A percentile compares a stretch with the other conserved stretches of the same genome.
Conservation (phyloP, 805 yeast genomes). For the Lachancea kluyveri region DNA sequence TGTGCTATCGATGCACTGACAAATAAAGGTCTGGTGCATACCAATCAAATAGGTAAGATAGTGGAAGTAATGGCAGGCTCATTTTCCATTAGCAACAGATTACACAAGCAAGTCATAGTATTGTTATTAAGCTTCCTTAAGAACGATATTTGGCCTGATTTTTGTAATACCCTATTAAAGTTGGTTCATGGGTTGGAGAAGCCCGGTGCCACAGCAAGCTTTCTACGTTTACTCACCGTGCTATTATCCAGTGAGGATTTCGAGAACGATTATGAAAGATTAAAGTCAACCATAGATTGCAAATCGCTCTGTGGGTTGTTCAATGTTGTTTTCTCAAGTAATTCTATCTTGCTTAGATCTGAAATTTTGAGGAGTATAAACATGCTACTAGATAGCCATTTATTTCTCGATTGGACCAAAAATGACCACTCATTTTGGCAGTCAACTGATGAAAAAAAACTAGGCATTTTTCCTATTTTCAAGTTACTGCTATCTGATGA, state of each 20-base stretch:
- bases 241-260: neutral
- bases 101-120: neutral
- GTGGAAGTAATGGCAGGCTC: conserved; percentile 1
- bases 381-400: neutral
- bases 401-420: conserved; percentile 25
- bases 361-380: neutral
- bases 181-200: conserved; percentile 5
- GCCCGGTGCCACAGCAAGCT: neutral
- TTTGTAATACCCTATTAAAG: conserved; percentile 34
- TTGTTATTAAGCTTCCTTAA: conserved; percentile 34
- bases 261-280: neutral
- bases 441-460: neutral
- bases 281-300: too few species aligned
- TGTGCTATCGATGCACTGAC: conserved; percentile 25
- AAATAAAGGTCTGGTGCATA: conserved; percentile 13
- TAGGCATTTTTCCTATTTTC: neutral
- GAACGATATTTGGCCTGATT: conserved; percentile 44
- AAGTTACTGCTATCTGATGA: neutral
- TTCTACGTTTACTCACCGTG: neutral
- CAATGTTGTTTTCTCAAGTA: too few species aligned
- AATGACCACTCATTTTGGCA: neutral
- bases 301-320: too few species aligned
- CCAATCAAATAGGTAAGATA: conserved; percentile 20
- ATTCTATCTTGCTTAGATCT: neutral
- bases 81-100: conserved; percentile 5